Evolutionary conservation across 306 rosid species (phyloP).

Genomic region (Oemleria cerasiformis): DNA sequence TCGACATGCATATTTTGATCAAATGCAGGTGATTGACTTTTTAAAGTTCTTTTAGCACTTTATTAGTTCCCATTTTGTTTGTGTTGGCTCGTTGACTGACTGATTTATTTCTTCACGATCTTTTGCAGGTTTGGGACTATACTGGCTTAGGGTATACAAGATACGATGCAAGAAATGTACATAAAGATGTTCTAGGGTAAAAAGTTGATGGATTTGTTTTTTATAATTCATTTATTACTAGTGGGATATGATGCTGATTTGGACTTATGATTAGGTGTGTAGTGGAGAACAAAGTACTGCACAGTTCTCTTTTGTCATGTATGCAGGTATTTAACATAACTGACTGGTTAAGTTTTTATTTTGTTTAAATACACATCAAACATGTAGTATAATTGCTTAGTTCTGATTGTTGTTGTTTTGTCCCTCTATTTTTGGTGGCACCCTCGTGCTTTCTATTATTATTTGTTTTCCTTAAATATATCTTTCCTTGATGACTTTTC

Average conservation of each 20-base stretch:
- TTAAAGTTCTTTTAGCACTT: constrained; percentile 3
- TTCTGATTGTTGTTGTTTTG: constrained; percentile 4
- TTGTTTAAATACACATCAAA: background rate
- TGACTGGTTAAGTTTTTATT: background rate
- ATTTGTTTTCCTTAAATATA: background rate
- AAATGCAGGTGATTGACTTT: constrained; percentile 66
- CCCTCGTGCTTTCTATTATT: background rate
- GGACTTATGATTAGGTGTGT: constrained; percentile 59
- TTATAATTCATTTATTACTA: constrained; percentile 19
- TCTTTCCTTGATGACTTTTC: constrained; percentile 1
- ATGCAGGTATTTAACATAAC: constrained; percentile 55
- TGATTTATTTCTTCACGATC: constrained; percentile 11
- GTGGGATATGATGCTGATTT: constrained; percentile 27
- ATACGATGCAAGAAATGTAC: constrained; percentile 72
- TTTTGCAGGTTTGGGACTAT: constrained; percentile 87
- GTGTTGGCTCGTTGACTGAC: background rate
- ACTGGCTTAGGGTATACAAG: constrained; percentile 85
- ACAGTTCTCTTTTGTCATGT: constrained; percentile 66
- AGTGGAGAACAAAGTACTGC: constrained; percentile 89
- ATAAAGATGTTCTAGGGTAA: constrained; percentile 88
- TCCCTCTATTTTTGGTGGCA: constrained; percentile 3
- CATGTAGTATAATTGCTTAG: background rate
- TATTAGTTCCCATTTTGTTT: background rate
- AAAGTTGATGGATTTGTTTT: constrained; percentile 19
- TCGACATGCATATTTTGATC: constrained; percentile 84